Base-by-base conservation (phyloP, 495 filamentous ascomycete genomes). In the Filosporella fistucella region DNA sequence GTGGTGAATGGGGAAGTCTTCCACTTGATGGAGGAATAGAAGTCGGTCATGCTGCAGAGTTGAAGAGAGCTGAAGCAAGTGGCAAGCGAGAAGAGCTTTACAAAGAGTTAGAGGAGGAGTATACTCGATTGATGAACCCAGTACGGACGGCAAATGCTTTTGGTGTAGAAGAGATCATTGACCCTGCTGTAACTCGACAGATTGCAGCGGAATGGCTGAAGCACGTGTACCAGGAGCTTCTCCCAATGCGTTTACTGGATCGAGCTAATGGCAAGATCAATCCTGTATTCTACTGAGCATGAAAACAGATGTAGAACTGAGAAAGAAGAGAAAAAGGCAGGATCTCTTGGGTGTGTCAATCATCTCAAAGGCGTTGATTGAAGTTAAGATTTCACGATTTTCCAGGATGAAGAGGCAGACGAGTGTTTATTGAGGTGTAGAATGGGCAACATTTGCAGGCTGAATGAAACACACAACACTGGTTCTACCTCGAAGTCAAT, bases 101-200 rank as follows among this genome's bases (percentile, higher is more conserved):
- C 40, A 59, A 66, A 17, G 75, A 80, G 54, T 52, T 82, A 20
- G 77, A 81, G 34, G 70, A 74, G 22, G 76, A 78, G 56, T 84
- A 84, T 56, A 52, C 66, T 24, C 62, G 74, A 12, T 47, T 82
- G 47, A 84, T 82, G 77, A 84, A 81, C 47, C 80, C 80, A 0
- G 76, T 82, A 28, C 63, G 78, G 14, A 82, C 79, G 30, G 80
- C 80, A 10, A 81, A 81, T 64, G 70, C 76, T 5, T 84, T 84
- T 57, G 78, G 79, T 0, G 66, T 81, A 1, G 80, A 84, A 59
- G 78, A 84, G 57, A 80, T 82, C 18, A 76, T 82, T 47, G 80
- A 82, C 57, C 80, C 80, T 12, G 74, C 71, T 33, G 62, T 71
- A 42, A 84, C 77, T 13, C 60, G 80, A n/a, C 40, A 58, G 42